Percentiles rank a stretch among this genome's conserved stretches.
These are phyloP conservation scores for Meyerozyma athensensis DNA, from an alignment of 1,139 yeast species.

Conservation along the genomic window DNA sequence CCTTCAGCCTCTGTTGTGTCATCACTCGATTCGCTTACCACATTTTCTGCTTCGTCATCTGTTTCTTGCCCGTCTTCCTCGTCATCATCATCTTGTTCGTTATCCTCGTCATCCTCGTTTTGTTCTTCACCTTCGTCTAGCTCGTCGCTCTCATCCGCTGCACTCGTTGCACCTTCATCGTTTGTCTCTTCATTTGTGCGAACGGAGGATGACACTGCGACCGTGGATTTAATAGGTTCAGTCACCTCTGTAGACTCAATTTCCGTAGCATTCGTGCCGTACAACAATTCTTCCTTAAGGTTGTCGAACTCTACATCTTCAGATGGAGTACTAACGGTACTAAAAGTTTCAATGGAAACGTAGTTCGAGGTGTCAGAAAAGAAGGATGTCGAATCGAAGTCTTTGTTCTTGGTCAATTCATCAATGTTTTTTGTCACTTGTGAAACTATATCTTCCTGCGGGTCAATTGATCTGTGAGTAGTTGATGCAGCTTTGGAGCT, in stretches of 20 bases:
- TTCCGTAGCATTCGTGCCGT: not conserved
- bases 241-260: not conserved
- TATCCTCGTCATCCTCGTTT: not conserved
- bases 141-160: no score
- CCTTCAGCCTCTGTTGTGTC: constrained; percentile 5
- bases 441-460: constrained; percentile 5
- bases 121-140: no score
- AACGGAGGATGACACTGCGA: not conserved
- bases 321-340: constrained; percentile 4
- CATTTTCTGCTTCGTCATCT: constrained; percentile 2
- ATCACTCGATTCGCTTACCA: constrained; percentile 7
- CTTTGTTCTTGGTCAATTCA: constrained; percentile 12
- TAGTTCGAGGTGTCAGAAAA: constrained; percentile 14
- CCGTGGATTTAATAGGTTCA: not conserved
- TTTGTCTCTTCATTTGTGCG: no score
- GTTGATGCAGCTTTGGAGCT: constrained; percentile 3
- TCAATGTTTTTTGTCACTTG: constrained; percentile 15
- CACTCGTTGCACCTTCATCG: no score
- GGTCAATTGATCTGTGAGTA: constrained; percentile 4
- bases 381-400: constrained; percentile 18
- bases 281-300: not conserved
- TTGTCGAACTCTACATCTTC: not conserved
- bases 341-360: constrained; percentile 10
- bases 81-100: not conserved
- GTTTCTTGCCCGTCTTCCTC: constrained; percentile 4